Evolutionary conservation across 331 rosid species (phyloP).

Genomic region (Quercus phellos): DNA sequence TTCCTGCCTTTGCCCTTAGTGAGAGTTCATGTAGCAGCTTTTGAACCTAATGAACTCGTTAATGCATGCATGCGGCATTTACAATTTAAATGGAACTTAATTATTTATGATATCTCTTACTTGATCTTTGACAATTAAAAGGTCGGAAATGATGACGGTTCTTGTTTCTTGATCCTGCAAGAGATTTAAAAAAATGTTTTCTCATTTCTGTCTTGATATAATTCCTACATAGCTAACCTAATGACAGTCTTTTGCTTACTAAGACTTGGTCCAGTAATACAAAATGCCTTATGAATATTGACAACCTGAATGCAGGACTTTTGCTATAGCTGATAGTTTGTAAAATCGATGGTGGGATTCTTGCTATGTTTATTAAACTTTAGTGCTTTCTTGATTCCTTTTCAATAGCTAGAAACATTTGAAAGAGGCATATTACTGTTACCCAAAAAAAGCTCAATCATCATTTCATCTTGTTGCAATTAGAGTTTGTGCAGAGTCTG

Average conservation of each 20-base stretch:
- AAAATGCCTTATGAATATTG: no score
- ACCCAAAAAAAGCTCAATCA: no score
- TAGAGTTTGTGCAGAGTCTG: neutral
- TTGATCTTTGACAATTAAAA: neutral
- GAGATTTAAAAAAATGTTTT: neutral
- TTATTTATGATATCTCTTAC: neutral
- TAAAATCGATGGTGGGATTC: no score
- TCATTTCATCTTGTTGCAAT: neutral
- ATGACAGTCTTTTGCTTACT: no score
- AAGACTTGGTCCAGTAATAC: no score
- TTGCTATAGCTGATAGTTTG: no score
- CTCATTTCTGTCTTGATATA: neutral
- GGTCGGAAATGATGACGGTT: neutral
- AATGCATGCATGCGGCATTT: neutral
- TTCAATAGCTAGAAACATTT: neutral
- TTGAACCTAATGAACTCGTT: conserved; percentile 19
- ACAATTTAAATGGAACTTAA: neutral
- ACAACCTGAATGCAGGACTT: no score
- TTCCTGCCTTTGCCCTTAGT: conserved; percentile 12
- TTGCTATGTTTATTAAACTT: no score
- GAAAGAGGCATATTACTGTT: neutral
- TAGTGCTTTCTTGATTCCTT: neutral
- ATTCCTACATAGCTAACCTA: neutral
- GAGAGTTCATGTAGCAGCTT: conserved; percentile 18
- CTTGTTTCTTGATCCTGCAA: neutral